phyloP scores from a whole-genome alignment of 108 stramenopile species.

The Nitzschia inconspicua region DNA sequence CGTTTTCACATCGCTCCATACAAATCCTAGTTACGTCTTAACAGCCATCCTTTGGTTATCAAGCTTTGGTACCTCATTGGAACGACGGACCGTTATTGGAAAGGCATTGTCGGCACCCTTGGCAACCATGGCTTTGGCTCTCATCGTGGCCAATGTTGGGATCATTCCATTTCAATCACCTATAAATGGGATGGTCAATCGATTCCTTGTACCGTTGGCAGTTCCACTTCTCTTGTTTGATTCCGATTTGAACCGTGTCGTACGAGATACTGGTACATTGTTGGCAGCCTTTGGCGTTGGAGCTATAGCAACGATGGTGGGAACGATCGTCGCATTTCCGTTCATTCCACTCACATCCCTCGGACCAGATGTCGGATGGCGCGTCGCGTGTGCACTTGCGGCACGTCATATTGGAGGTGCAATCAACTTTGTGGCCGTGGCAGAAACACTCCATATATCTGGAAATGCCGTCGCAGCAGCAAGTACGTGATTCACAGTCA shows the following conservation, averaged over 20 bases:
- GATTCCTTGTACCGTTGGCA: conserved; percentile 80
- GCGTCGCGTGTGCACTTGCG: conserved; percentile 81
- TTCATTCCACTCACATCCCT: conserved; percentile 62
- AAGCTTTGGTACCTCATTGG: conserved; percentile 63
- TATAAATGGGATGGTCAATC: conserved; percentile 51
- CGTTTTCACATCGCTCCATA: conserved; percentile 32
- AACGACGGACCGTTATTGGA: conserved; percentile 63
- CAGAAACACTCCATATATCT: conserved; percentile 70
- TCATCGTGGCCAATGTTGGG: conserved; percentile 64
- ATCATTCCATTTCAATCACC: conserved; percentile 69
- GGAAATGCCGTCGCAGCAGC: conserved; percentile 62
- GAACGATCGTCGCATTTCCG: conserved; percentile 71
- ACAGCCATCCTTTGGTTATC: conserved; percentile 52
- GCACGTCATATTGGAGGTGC: conserved; percentile 95
- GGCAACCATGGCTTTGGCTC: conserved; percentile 68
- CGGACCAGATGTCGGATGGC: conserved; percentile 65
- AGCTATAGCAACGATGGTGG: conserved; percentile 75
- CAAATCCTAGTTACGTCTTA: conserved; percentile 54
- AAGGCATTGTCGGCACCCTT: conserved; percentile 82
- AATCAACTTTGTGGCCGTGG: conserved; percentile 91
- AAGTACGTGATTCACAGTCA: conserved; percentile 7
- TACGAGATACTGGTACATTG: conserved; percentile 74
- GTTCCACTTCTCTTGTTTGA: conserved; percentile 88
- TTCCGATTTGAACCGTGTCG: conserved; percentile 73
- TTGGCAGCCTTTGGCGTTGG: conserved; percentile 78